Evolutionary conservation across 2,329 filamentous ascomycete genomes (phyloP).

Genomic region (Ustilaginoidea virens): DNA sequence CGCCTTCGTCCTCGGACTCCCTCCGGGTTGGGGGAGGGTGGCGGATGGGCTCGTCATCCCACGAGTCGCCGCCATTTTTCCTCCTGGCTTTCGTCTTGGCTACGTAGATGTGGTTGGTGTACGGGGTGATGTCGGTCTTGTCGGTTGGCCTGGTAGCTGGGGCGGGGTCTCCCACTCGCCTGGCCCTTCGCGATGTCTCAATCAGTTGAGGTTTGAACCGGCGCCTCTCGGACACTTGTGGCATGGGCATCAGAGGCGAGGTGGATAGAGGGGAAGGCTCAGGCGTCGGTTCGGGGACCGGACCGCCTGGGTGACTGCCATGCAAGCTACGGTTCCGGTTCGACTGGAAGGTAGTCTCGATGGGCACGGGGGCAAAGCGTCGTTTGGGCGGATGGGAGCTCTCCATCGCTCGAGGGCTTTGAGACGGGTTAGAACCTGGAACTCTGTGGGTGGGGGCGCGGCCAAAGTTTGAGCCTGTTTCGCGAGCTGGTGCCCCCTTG

Average conservation of each 20-base stretch:
- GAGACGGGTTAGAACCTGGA: too few relatives aligned
- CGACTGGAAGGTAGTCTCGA: slow-evolving; percentile 55
- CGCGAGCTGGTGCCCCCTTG: too few relatives aligned
- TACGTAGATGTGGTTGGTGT: slow-evolving; percentile 44
- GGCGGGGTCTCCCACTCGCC: slow-evolving; percentile 47
- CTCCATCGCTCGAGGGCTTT: slow-evolving; percentile 22
- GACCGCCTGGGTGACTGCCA: slow-evolving; percentile 17
- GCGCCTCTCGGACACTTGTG: slow-evolving; percentile 25
- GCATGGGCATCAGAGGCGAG: slow-evolving; percentile 23
- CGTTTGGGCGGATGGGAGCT: slow-evolving; percentile 28
- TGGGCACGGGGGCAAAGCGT: slow-evolving; percentile 52
- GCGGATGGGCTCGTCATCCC: slow-evolving; percentile 15
- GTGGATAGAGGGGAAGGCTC: slow-evolving; percentile 35
- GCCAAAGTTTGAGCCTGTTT: too few relatives aligned
- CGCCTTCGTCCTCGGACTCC: slow-evolving; percentile 60
- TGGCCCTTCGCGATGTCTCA: slow-evolving; percentile 60
- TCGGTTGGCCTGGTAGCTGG: slow-evolving; percentile 49
- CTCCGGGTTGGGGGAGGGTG: slow-evolving; percentile 31
- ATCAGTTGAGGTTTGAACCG: slow-evolving; percentile 67
- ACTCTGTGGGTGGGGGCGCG: too few relatives aligned
- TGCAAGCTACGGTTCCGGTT: slow-evolving; percentile 23
- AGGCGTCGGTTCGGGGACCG: slow-evolving; percentile 42
- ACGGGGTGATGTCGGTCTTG: slow-evolving; percentile 57
- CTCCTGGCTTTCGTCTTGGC: slow-evolving; percentile 23
- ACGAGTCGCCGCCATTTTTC: slow-evolving; percentile 13